Percentiles rank a stretch among this genome's conserved stretches.
phyloP scores from a whole-genome alignment of 805 yeast species.

The Danielia oregonensis region DNA sequence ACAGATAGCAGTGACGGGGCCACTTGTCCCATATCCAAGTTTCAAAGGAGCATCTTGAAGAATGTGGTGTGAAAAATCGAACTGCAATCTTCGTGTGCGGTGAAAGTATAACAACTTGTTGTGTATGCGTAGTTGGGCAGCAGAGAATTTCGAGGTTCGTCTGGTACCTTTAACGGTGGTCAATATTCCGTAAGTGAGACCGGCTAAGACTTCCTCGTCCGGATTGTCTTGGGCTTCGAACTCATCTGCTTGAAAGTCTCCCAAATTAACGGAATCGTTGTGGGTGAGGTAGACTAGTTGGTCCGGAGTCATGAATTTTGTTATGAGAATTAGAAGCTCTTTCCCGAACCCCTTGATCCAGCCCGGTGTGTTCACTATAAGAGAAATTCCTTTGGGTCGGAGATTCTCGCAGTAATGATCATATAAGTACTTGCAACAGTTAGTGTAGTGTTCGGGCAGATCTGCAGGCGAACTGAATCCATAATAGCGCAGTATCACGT shows the following conservation, averaged over 20 bases:
- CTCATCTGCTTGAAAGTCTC: constrained; percentile 19
- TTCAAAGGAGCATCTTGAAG: constrained; percentile 7
- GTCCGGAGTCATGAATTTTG: constrained; percentile 47
- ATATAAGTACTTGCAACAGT: constrained; percentile 40
- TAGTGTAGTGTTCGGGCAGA: constrained; percentile 54
- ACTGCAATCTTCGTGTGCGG: constrained; percentile 14
- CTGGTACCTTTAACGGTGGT: constrained; percentile 11
- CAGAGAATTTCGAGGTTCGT: constrained; percentile 34
- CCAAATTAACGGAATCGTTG: constrained; percentile 16
- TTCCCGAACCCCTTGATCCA: constrained; percentile 90
- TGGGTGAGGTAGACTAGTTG: constrained; percentile 48
- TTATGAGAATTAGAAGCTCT: constrained; percentile 51
- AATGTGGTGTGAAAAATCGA: constrained; percentile 10
- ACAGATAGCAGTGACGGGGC: constrained; percentile 8
- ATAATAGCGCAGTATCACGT: constrained; percentile 34
- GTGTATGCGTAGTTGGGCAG: constrained; percentile 51
- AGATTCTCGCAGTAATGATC: constrained; percentile 19
- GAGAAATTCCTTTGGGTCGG: constrained; percentile 25
- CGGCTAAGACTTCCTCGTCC: constrained; percentile 10
- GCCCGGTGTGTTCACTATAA: constrained; percentile 80
- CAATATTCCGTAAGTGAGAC: constrained; percentile 4
- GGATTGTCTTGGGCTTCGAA: constrained; percentile 23
- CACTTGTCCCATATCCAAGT: not conserved
- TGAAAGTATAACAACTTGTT: constrained; percentile 56
- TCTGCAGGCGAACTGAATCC: constrained; percentile 71